Conservation (phyloP, 1,139 yeast species). For the Protomyces macrosporus region DNA sequence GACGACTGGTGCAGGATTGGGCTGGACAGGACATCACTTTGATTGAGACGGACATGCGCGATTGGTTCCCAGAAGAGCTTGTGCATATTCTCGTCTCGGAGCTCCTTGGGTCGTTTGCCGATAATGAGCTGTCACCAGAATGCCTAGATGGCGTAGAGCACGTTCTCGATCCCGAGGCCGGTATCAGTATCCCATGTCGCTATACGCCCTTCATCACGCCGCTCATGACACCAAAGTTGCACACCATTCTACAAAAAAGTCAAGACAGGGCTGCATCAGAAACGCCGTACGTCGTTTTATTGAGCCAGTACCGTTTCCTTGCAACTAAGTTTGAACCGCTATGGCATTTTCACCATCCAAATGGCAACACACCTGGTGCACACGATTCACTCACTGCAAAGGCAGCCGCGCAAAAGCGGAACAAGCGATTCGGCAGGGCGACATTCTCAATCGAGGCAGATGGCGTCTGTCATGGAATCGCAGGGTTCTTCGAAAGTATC, state of each 20-base stretch:
- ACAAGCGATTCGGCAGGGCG: conserved; percentile 38
- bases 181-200: conserved; percentile 59
- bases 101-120: conserved; percentile 82
- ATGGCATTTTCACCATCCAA: conserved; percentile 56
- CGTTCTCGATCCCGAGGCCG: conserved; percentile 35
- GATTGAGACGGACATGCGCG: conserved; percentile 54
- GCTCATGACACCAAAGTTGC: conserved; percentile 51
- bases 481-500: conserved; percentile 67
- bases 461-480: conserved; percentile 62
- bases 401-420: conserved; percentile 31
- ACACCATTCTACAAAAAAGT: conserved; percentile 37
- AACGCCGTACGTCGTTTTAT: conserved; percentile 57
- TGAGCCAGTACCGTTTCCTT: conserved; percentile 47
- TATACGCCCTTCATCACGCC: conserved; percentile 63
- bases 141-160: conserved; percentile 46
- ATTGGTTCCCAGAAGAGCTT: conserved; percentile 42
- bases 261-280: conserved; percentile 38
- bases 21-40: conserved; percentile 44
- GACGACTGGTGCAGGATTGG: conserved; percentile 48
- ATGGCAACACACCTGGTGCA: conserved; percentile 5
- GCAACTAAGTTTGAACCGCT: conserved; percentile 40
- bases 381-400: conserved; percentile 13
- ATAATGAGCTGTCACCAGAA: conserved; percentile 85
- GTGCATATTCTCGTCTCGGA: conserved; percentile 69
- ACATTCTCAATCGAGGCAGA: conserved; percentile 44